Evolutionary conservation across 495 filamentous ascomycete genomes (phyloP).

Genomic region (Penicillium chermesinum): DNA sequence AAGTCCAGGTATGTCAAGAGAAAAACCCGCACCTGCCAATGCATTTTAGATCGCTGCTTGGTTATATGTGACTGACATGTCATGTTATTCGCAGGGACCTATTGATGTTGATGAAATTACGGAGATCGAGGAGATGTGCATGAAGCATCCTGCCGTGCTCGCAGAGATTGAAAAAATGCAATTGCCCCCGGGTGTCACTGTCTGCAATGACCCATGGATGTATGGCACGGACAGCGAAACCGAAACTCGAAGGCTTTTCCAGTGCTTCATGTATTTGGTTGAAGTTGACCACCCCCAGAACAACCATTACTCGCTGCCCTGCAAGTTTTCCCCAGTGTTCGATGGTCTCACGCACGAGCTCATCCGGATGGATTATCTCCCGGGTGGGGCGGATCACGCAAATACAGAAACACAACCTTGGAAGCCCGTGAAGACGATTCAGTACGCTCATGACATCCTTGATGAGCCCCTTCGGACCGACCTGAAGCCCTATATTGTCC

Average conservation of each 20-base stretch:
- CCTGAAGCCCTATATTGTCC: conserved; percentile 69
- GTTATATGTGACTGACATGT: conserved; percentile 7
- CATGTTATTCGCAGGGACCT: conserved; percentile 22
- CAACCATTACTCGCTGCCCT: conserved; percentile 77
- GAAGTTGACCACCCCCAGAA: conserved; percentile 38
- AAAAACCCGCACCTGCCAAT: too few species aligned
- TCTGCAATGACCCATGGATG: conserved; percentile 47
- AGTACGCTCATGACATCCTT: conserved; percentile 39
- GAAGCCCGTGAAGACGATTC: conserved; percentile 53
- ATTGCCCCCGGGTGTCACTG: conserved; percentile 34
- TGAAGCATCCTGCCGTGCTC: conserved; percentile 36
- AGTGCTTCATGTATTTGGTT: conserved; percentile 44
- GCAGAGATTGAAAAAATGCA: conserved; percentile 41
- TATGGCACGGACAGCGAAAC: conserved; percentile 36
- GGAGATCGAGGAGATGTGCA: conserved; percentile 38
- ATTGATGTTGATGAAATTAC: conserved; percentile 39
- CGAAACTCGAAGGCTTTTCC: conserved; percentile 38
- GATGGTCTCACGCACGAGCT: conserved; percentile 60
- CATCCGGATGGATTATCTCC: conserved; percentile 48
- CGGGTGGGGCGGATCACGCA: conserved; percentile 31
- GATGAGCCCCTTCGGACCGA: conserved; percentile 45
- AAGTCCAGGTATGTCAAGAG: conserved; percentile 35
- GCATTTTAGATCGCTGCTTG: background rate
- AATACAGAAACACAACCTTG: conserved; percentile 32
- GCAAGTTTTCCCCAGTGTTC: conserved; percentile 73